Evolutionary conservation across 1,284 basidiomycete species (phyloP).

Genomic region (Irpex sp.): DNA sequence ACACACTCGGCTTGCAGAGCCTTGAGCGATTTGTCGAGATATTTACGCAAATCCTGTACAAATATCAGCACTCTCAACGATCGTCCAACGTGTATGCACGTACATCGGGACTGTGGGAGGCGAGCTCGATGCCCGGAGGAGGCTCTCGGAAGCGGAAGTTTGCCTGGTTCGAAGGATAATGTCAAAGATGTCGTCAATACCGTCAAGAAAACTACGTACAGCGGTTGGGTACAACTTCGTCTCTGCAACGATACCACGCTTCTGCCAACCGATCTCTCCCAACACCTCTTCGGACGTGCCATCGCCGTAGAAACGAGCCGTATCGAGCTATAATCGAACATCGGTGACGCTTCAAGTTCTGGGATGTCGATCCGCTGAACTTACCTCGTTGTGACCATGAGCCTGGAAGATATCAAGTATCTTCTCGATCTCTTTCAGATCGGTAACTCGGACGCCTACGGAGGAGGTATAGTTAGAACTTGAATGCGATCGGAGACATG

Average conservation of each 20-base stretch:
- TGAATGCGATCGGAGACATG: not conserved
- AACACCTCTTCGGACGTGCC: slow-evolving; percentile 47
- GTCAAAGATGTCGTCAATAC: not conserved
- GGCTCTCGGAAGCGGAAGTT: not conserved
- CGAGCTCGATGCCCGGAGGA: not conserved
- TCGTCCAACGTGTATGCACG: not conserved
- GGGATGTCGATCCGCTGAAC: not conserved
- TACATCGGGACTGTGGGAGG: slow-evolving; percentile 8
- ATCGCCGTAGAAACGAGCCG: slow-evolving; percentile 45
- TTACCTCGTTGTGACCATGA: slow-evolving; percentile 50
- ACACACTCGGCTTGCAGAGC: slow-evolving; percentile 44
- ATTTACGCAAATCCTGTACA: slow-evolving; percentile 32
- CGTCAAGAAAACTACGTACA: slow-evolving; percentile 4
- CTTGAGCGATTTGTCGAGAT: slow-evolving; percentile 39
- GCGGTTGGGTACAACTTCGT: slow-evolving; percentile 22
- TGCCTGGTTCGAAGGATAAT: not conserved
- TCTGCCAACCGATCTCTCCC: slow-evolving; percentile 29
- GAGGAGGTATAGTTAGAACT: not conserved
- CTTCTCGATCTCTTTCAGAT: slow-evolving; percentile 42
- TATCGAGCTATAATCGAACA: slow-evolving; percentile 38
- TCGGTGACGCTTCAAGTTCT: slow-evolving; percentile 2
- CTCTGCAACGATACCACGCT: slow-evolving; percentile 44
- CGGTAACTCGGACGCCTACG: slow-evolving; percentile 42
- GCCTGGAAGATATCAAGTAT: slow-evolving; percentile 53
- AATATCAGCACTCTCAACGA: not conserved